Percentiles rank a stretch among this genome's conserved stretches.
These are phyloP conservation scores for Aspergillus sp. DNA, from an alignment of 2,329 filamentous ascomycete genomes.

Conservation along the genomic window DNA sequence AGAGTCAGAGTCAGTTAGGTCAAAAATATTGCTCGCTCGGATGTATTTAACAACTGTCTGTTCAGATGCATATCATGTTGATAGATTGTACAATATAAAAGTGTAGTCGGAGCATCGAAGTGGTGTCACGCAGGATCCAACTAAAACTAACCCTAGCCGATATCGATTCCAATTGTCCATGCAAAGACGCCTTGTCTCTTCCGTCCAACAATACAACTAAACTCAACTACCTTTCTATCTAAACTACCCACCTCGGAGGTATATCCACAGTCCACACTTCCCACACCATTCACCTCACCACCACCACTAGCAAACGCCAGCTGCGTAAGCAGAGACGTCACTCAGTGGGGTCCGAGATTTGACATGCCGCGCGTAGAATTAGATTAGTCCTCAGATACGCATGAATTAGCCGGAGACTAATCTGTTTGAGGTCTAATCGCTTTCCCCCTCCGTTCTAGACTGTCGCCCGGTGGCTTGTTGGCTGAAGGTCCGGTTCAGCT, in stretches of 20 bases:
- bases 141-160: neutral
- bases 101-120: neutral
- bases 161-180: neutral
- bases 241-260: neutral
- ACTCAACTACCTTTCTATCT: neutral
- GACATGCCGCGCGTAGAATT: slow-evolving; percentile 11
- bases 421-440: neutral
- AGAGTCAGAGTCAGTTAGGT: neutral
- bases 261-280: neutral
- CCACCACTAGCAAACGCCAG: slow-evolving; percentile 1
- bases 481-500: neutral
- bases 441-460: neutral
- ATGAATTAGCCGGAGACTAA: slow-evolving; percentile 2
- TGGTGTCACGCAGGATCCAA: neutral
- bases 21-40: no score
- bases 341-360: slow-evolving; percentile 20
- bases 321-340: slow-evolving; percentile 28
- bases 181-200: neutral
- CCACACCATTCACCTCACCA: neutral
- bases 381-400: slow-evolving; percentile 1
- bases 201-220: neutral
- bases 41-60: no score
- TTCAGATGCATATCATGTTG: neutral
- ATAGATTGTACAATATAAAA: neutral
- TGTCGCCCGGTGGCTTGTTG: neutral